phyloP scores from a whole-genome alignment of 2,329 filamentous ascomycete genomes.

The Cadophora malorum region DNA sequence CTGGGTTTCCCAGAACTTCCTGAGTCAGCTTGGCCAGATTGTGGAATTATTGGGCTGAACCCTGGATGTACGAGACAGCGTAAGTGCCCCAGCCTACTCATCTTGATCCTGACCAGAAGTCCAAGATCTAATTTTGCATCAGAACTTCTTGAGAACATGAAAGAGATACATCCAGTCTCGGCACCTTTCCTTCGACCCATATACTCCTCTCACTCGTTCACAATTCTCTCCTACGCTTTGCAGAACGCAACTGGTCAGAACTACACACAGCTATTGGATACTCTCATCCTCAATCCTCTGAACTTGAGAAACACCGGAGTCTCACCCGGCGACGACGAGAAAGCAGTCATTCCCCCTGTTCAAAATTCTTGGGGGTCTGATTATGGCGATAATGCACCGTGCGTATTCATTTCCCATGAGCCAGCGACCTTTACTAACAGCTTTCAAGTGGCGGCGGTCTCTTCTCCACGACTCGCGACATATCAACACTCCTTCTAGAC shows the following conservation, averaged over 20 bases:
- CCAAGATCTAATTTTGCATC: too few species aligned
- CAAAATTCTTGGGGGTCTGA: slow-evolving; percentile 16
- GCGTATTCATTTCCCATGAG: background rate
- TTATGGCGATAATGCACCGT: slow-evolving; percentile 19
- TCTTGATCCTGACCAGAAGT: too few species aligned
- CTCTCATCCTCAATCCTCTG: slow-evolving; percentile 11
- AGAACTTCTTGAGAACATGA: slow-evolving; percentile 14
- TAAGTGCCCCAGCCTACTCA: background rate
- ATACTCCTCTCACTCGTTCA: slow-evolving; percentile 17
- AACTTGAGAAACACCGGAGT: slow-evolving; percentile 19
- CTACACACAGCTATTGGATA: slow-evolving; percentile 15
- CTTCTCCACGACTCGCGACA: slow-evolving; percentile 4
- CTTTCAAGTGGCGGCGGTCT: background rate
- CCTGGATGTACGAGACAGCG: slow-evolving; percentile 21
- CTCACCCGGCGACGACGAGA: slow-evolving; percentile 9
- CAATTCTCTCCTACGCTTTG: slow-evolving; percentile 15
- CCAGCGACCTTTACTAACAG: background rate
- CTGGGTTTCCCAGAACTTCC: slow-evolving; percentile 19
- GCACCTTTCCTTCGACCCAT: background rate
- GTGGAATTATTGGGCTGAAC: slow-evolving; percentile 15
- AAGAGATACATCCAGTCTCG: background rate
- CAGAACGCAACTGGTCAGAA: slow-evolving; percentile 16
- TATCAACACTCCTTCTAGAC: background rate
- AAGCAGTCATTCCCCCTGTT: slow-evolving; percentile 16
- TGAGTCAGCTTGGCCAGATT: slow-evolving; percentile 3